Evolutionary conservation across 2,329 filamentous ascomycete species (phyloP).

Genomic region (Akanthomyces lecanii): DNA sequence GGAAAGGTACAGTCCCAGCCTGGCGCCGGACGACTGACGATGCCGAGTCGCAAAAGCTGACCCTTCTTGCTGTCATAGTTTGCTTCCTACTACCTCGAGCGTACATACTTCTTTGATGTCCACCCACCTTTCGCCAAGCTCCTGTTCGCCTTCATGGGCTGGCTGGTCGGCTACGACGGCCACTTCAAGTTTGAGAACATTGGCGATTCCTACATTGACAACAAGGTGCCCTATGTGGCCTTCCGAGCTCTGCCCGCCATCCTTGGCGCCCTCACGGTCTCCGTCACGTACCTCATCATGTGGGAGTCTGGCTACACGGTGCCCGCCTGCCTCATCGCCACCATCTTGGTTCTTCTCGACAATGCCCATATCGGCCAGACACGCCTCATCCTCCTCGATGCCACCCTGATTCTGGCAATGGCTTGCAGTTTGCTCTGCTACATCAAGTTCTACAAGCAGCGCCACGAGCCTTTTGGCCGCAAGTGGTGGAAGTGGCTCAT

Average conservation of each 20-base stretch:
- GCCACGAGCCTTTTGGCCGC: constrained; percentile 80
- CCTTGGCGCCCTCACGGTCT: constrained; percentile 86
- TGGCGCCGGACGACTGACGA: not conserved
- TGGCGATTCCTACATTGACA: constrained; percentile 93
- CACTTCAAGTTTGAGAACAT: constrained; percentile 99
- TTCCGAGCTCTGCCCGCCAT: constrained; percentile 91
- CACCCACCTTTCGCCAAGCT: constrained; percentile 98
- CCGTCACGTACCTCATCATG: constrained; percentile 96
- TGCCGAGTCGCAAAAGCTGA: not conserved
- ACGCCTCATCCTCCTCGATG: constrained; percentile 88
- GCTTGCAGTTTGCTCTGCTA: constrained; percentile 90
- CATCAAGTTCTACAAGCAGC: constrained; percentile 94
- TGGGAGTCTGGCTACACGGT: constrained; percentile 99
- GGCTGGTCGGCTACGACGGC: constrained; percentile 95
- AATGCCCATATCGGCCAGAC: constrained; percentile 98
- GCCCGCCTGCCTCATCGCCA: constrained; percentile 82
- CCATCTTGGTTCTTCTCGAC: constrained; percentile 85
- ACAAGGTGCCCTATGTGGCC: constrained; percentile 96
- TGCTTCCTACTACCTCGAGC: constrained; percentile 80
- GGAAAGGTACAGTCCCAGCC: constrained; percentile 69
- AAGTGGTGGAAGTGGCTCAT: constrained; percentile 99
- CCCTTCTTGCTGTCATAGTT: constrained; percentile 45
- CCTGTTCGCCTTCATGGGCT: constrained; percentile 92
- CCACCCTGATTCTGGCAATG: constrained; percentile 93
- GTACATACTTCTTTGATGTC: constrained; percentile 99